A percentile compares a stretch with the other conserved stretches of the same genome.
Conservation (phyloP, 2,329 filamentous ascomycete genomes). For the Coniochaeta prunicola region DNA sequence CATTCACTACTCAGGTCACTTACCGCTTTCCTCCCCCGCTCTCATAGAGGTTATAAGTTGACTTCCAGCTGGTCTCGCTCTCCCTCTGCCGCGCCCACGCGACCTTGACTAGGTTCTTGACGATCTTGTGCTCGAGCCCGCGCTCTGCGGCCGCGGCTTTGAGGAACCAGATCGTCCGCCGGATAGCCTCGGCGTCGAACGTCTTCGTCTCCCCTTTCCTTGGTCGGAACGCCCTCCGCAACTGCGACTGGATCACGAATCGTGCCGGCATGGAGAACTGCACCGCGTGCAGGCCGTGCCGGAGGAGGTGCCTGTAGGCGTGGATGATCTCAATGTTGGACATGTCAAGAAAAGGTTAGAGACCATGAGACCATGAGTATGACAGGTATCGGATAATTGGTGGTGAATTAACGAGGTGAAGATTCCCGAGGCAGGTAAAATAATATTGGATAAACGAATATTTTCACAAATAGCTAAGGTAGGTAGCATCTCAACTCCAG, state of each 20-base stretch:
- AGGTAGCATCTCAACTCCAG: no score
- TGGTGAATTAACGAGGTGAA: neutral
- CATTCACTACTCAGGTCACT: neutral
- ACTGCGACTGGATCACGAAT: conserved; percentile 50
- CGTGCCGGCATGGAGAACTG: conserved; percentile 64
- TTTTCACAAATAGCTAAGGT: neutral
- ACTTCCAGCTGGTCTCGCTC: conserved; percentile 10
- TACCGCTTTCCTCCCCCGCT: neutral
- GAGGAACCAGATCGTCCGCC: conserved; percentile 65
- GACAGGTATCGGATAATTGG: neutral
- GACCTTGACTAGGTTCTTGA: conserved; percentile 60
- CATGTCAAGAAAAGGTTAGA: conserved; percentile 12
- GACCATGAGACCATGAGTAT: neutral
- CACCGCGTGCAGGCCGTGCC: conserved; percentile 60
- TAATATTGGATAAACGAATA: neutral
- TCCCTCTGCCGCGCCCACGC: conserved; percentile 23
- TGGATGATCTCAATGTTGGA: conserved; percentile 41
- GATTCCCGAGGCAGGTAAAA: no score
- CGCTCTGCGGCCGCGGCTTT: conserved; percentile 53
- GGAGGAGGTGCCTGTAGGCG: conserved; percentile 65
- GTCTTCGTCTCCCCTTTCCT: conserved; percentile 23
- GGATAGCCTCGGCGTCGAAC: conserved; percentile 45
- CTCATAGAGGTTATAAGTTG: neutral
- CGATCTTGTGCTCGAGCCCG: conserved; percentile 64
- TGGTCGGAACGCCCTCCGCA: conserved; percentile 50